Evolutionary conservation across 2,329 filamentous ascomycete species (phyloP).

Genomic region (Diaporthe sp.): DNA sequence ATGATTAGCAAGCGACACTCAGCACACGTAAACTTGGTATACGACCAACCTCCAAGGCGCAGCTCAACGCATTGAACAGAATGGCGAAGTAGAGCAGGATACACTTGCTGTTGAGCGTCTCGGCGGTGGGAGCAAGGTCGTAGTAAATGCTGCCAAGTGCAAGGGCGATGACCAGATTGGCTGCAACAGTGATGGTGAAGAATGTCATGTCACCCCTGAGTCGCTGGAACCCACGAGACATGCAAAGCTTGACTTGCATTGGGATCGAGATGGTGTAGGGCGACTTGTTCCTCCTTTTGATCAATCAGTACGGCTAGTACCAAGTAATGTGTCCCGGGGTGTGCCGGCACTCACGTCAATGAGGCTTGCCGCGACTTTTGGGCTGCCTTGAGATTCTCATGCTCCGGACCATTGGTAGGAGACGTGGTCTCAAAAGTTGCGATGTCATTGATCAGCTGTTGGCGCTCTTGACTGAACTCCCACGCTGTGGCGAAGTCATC

Average conservation of each 20-base stretch:
- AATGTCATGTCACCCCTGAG: constrained; percentile 82
- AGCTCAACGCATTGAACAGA: constrained; percentile 86
- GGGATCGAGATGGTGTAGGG: constrained; percentile 84
- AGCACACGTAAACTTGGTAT: constrained; percentile 33
- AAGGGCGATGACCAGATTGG: constrained; percentile 81
- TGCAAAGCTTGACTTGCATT: constrained; percentile 83
- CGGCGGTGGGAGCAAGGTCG: constrained; percentile 73
- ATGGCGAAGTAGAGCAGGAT: constrained; percentile 89
- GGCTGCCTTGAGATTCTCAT: constrained; percentile 68
- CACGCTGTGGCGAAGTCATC: constrained; percentile 72
- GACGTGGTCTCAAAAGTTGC: constrained; percentile 66
- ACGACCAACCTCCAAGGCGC: constrained; percentile 74
- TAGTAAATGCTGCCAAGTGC: constrained; percentile 87
- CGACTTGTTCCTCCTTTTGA: constrained; percentile 73
- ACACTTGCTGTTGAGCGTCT: constrained; percentile 82
- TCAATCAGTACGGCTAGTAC: constrained; percentile 61
- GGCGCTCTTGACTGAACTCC: constrained; percentile 66
- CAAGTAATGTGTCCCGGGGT: neutral
- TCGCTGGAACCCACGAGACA: constrained; percentile 84
- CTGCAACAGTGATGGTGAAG: constrained; percentile 75
- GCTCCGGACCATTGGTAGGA: constrained; percentile 67
- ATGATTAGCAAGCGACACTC: constrained; percentile 6
- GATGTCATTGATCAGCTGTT: constrained; percentile 65
- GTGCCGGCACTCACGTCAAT: neutral
- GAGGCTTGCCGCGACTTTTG: constrained; percentile 18